Evolutionary conservation across 768 basidiomycete species (phyloP).

Genomic region (Rubroboletus satanas): DNA sequence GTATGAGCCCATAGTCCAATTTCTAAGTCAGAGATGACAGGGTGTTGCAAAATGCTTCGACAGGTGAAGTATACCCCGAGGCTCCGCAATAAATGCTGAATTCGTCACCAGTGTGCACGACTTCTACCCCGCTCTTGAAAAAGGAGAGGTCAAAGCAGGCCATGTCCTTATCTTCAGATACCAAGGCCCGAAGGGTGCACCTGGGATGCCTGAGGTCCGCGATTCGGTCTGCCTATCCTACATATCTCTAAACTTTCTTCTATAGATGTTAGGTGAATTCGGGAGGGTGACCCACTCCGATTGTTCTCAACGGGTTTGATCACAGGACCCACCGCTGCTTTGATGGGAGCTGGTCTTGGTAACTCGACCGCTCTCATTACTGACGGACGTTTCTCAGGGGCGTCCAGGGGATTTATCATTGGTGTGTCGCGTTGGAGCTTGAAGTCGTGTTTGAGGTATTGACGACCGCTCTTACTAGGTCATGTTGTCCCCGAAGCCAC

Average conservation of each 20-base stretch:
- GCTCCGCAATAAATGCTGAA: background rate
- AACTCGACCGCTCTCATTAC: constrained; percentile 79
- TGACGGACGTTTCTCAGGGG: constrained; percentile 87
- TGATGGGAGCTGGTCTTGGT: constrained; percentile 81
- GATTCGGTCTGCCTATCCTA: background rate
- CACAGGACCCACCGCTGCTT: constrained; percentile 71
- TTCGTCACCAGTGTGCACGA: constrained; percentile 47
- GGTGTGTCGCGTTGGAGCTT: constrained; percentile 29
- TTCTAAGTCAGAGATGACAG: constrained; percentile 30
- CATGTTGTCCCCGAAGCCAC: constrained; percentile 65
- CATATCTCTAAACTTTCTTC: constrained; percentile 1
- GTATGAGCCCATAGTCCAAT: background rate
- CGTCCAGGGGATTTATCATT: constrained; percentile 64
- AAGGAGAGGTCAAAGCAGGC: constrained; percentile 71
- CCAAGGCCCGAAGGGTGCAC: constrained; percentile 88
- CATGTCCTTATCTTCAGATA: constrained; percentile 81
- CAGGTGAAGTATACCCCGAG: constrained; percentile 36
- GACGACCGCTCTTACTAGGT: constrained; percentile 39
- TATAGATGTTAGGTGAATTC: constrained; percentile 43
- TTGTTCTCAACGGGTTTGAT: constrained; percentile 5
- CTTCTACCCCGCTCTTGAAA: constrained; percentile 72
- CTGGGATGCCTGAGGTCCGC: constrained; percentile 81
- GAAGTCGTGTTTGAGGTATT: constrained; percentile 32
- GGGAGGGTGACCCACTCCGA: background rate
- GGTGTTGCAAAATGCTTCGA: constrained; percentile 79